Base-by-base conservation (phyloP, 495 filamentous ascomycete species). In the Penicillium soppii region DNA sequence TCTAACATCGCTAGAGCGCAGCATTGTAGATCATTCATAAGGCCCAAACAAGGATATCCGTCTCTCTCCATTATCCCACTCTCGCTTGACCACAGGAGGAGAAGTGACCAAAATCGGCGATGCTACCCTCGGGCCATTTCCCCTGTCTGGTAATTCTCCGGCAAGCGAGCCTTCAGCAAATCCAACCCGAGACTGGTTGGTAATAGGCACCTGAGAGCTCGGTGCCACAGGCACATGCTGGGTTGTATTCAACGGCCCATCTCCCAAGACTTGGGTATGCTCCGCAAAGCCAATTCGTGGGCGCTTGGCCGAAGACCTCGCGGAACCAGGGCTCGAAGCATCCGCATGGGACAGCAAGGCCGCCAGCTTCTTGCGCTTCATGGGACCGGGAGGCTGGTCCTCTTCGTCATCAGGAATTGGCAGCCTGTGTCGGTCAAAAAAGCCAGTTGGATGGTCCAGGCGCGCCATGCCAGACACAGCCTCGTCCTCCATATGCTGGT, bases 401-500 rank as follows among this genome's bases (percentile, higher is more conserved):
- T 27, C 35, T 30, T 61, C 59, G 20, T 63, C 53, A 52, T 76
- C 71, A 0, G 71, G 65, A 36, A 74, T 65, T 0, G 71, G 67
- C 21, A 76, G 51, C 23, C 56, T 54, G 43, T 76, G 73, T 13
- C 67, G 66, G 50, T 73, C 68, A 49, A 76, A 74, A 49, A 76
- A 68, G 1, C 66, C 66, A 4, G 58, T 50, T 9, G 67, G 62
- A 9, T 59, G 38, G 2, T 48, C 29, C 21, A 76, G 40, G 30
- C 52, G 66, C 21, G 69, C 66, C 6, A 63, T 52, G 0, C 45
- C 54, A 0, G 65, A 43, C 1, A 39, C 50, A 15, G 43, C 47
- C 43, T 82, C 78, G 10, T 68, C 61, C 1, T 68, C 61, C 54
- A 95, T 74, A 0, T 78, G 74, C 5, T 90, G 63, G 47, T 92